Conservation (phyloP, 1,139 yeast genomes). For the Saccharomyces hybrid region DNA sequence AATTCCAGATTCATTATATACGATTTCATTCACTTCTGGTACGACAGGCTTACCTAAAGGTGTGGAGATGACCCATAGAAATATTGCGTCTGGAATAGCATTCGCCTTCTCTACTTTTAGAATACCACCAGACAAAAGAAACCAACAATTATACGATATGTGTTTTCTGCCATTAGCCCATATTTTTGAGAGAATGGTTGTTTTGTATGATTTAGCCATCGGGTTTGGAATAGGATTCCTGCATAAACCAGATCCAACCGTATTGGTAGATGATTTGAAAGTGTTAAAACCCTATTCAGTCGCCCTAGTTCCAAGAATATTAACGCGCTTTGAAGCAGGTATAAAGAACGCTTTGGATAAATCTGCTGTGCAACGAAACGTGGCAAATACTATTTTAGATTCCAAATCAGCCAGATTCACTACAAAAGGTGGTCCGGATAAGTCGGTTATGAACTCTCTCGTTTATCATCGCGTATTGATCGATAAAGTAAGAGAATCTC, state of each 20-base stretch:
- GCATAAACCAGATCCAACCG: constrained; percentile 38
- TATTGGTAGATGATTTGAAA: constrained; percentile 50
- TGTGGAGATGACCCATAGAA: constrained; percentile 52
- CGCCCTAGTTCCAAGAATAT: constrained; percentile 59
- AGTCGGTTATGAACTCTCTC: constrained; percentile 26
- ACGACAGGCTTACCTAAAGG: constrained; percentile 75
- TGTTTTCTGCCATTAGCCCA: constrained; percentile 64
- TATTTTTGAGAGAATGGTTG: constrained; percentile 46
- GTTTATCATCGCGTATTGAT: constrained; percentile 43
- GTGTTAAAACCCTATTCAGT: constrained; percentile 46
- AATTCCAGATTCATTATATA: constrained; percentile 45
- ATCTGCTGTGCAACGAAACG: constrained; percentile 29
- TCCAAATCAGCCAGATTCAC: constrained; percentile 34
- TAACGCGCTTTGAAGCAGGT: constrained; percentile 53
- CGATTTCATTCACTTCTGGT: constrained; percentile 73
- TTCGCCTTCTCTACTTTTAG: constrained; percentile 24
- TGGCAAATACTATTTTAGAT: constrained; percentile 32
- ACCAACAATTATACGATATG: constrained; percentile 21
- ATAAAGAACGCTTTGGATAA: constrained; percentile 35
- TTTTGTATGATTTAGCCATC: constrained; percentile 23
- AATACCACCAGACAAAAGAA: constrained; percentile 13
- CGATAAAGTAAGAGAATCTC: constrained; percentile 44
- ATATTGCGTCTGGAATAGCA: constrained; percentile 45
- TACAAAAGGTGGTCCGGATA: constrained; percentile 34
- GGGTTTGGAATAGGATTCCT: constrained; percentile 41